Evolutionary conservation across 2,329 filamentous ascomycete species (phyloP).

Genomic region (Xylaria sp.): DNA sequence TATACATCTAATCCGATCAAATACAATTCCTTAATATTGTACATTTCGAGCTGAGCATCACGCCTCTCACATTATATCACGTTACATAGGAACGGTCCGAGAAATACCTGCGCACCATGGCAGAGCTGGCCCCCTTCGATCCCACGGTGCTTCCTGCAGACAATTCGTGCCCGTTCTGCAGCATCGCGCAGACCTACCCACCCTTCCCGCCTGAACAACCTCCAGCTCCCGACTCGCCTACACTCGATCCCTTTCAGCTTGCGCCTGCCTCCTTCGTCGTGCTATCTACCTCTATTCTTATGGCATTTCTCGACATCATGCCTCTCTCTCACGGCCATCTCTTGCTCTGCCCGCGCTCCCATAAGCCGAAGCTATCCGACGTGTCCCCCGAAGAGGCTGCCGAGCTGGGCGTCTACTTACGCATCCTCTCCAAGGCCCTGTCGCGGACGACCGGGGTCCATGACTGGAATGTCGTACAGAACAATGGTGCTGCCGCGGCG

Average conservation of each 20-base stretch:
- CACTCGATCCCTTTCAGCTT: conserved; percentile 43
- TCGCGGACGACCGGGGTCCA: conserved; percentile 73
- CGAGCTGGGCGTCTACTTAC: conserved; percentile 74
- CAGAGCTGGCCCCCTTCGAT: conserved; percentile 48
- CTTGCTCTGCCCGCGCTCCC: conserved; percentile 79
- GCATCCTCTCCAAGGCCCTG: conserved; percentile 77
- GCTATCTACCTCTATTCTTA: conserved; percentile 77
- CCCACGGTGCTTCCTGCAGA: conserved; percentile 48
- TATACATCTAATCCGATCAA: background rate
- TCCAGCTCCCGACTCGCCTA: conserved; percentile 51
- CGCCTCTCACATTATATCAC: background rate
- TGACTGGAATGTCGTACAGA: conserved; percentile 98
- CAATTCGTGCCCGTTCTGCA: conserved; percentile 69
- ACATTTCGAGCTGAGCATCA: background rate
- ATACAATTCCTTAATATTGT: background rate
- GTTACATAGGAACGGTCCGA: background rate
- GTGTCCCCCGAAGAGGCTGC: conserved; percentile 70
- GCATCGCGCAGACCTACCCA: conserved; percentile 61
- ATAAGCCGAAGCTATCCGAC: conserved; percentile 81
- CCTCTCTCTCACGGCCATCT: conserved; percentile 86
- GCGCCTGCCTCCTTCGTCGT: conserved; percentile 68
- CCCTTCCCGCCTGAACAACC: conserved; percentile 59
- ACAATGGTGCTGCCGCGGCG: conserved; percentile 88
- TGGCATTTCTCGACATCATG: conserved; percentile 94
- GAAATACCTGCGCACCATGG: conserved; percentile 11